Base-by-base conservation (phyloP, 768 basidiomycete genomes). In the Leccinum arenicola region DNA sequence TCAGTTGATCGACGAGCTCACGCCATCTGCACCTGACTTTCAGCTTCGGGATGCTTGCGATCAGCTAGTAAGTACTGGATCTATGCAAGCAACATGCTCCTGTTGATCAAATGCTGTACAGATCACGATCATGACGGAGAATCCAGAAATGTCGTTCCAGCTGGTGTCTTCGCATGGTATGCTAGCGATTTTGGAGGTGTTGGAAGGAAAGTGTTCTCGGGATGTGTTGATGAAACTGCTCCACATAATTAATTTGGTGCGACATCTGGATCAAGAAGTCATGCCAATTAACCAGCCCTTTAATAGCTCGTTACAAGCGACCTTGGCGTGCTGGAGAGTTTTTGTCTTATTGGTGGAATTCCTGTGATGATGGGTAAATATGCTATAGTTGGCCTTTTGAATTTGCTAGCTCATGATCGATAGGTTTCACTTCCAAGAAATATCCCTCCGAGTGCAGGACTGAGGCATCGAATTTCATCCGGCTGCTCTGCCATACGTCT, bases 401-500 rank as follows among this genome's bases (percentile, higher is more conserved):
- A 40, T 29, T 29, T 14, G 35, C 25, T 15, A 6, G 29, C 54
- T 66, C 11, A 63, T 48, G 31, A 54, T 57, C 10, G 51, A 25
- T 62, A 92, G 92, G 88, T 49, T 98, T 95, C 70, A 95, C 96
- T 0, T 93, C 93, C 11, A 98, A 96, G 78, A 93, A 90, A 66
- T 93, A 92, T 68, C 88, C 95, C 1, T 86, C 91, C 12, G 95
- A 97, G 70, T 97, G 95, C 66, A 86, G 97, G 36, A 74, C 91
- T n/a, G 92, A 98, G 69, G 96, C 95, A 0, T 98, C 97, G 2
- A 87, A 92, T 66, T 98, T 98, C 73, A 92, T 99, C 54, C 87
- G 92, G 27, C 75, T 95, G 14, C 82, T 98, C 25, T 97, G 96
- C 70, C 87, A 94, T 69, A 91, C 94, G 0, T 98, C 96, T 2